Percentiles rank a stretch among this genome's conserved stretches.
These are phyloP conservation scores for Avena insularis DNA, from an alignment of 176 grass and related monocot genomes.

Conservation along the genomic window DNA sequence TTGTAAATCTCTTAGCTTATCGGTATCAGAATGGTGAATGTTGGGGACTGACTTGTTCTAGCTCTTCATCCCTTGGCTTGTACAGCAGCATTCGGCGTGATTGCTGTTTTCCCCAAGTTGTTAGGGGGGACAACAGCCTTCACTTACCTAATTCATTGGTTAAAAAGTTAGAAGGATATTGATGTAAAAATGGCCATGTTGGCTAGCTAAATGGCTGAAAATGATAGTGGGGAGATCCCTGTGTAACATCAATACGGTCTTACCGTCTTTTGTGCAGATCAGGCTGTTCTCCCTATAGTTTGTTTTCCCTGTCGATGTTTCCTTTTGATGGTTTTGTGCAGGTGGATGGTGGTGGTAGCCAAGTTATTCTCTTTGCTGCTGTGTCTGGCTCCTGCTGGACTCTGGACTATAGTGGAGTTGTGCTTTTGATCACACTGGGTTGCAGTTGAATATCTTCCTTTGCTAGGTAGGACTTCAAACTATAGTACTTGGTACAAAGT, in stretches of 20 bases:
- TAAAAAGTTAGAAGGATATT: slow-evolving; percentile 36
- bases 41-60: slow-evolving; percentile 24
- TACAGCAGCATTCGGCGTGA: slow-evolving; percentile 68
- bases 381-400: too few species aligned
- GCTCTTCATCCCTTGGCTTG: slow-evolving; percentile 42
- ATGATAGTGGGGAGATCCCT: not conserved
- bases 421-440: not conserved
- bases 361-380: not conserved
- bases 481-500: not conserved
- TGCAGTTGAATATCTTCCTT: not conserved
- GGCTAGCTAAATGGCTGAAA: slow-evolving; percentile 39
- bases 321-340: not conserved
- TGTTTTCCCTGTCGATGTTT: not conserved
- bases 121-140: slow-evolving; percentile 38
- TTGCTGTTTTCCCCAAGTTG: slow-evolving; percentile 52
- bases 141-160: slow-evolving; percentile 55
- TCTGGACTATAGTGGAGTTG: not conserved
- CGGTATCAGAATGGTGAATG: slow-evolving; percentile 45
- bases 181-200: slow-evolving; percentile 59
- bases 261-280: not conserved
- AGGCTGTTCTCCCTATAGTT: not conserved
- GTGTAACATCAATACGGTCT: not conserved
- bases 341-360: not conserved
- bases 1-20: slow-evolving; percentile 49
- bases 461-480: not conserved